phyloP scores from a whole-genome alignment of 2,329 filamentous ascomycete genomes.

The Colletotrichum horii region DNA sequence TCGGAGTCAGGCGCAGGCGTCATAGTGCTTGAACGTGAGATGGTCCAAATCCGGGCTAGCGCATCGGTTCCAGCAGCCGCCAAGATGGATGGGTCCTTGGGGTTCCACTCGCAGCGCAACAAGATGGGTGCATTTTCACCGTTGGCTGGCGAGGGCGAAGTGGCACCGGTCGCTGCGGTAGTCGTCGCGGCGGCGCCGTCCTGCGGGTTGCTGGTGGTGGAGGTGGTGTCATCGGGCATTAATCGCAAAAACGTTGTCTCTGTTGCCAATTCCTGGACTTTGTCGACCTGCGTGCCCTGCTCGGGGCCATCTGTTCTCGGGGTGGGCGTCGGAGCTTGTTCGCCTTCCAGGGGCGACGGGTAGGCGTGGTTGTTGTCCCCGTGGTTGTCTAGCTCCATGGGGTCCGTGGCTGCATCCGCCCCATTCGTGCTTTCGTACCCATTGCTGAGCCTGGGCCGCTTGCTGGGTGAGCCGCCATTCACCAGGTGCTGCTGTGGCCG shows the following conservation, averaged over 20 bases:
- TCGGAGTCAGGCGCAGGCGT: slow-evolving; percentile 14
- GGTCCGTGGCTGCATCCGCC: slow-evolving; percentile 49
- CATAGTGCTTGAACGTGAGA: slow-evolving; percentile 57
- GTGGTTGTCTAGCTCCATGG: slow-evolving; percentile 65
- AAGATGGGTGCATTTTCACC: slow-evolving; percentile 63
- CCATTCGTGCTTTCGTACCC: slow-evolving; percentile 59
- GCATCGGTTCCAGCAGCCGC: slow-evolving; percentile 73
- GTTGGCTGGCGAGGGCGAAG: slow-evolving; percentile 34
- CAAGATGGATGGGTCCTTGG: slow-evolving; percentile 67
- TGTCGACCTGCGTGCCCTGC: slow-evolving; percentile 68
- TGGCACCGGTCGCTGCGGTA: slow-evolving; percentile 34
- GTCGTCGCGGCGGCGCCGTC: slow-evolving; percentile 38
- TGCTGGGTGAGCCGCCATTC: slow-evolving; percentile 60
- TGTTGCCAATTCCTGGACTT: slow-evolving; percentile 63
- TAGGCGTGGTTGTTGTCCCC: slow-evolving; percentile 64
- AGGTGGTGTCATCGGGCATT: slow-evolving; percentile 40
- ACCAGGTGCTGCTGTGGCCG: slow-evolving; percentile 48
- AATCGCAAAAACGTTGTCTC: slow-evolving; percentile 68
- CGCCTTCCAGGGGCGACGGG: slow-evolving; percentile 67
- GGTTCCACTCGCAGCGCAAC: slow-evolving; percentile 74
- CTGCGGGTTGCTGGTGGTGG: slow-evolving; percentile 17
- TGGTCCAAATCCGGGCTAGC: slow-evolving; percentile 72
- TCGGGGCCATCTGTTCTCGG: slow-evolving; percentile 66
- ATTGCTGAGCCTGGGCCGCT: slow-evolving; percentile 66
- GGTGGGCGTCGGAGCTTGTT: slow-evolving; percentile 57